Evolutionary conservation across 2,329 filamentous ascomycete genomes (phyloP), one percentile per base, ranked within the genome.

Genomic region (Clarireedia monteithiana): DNA sequence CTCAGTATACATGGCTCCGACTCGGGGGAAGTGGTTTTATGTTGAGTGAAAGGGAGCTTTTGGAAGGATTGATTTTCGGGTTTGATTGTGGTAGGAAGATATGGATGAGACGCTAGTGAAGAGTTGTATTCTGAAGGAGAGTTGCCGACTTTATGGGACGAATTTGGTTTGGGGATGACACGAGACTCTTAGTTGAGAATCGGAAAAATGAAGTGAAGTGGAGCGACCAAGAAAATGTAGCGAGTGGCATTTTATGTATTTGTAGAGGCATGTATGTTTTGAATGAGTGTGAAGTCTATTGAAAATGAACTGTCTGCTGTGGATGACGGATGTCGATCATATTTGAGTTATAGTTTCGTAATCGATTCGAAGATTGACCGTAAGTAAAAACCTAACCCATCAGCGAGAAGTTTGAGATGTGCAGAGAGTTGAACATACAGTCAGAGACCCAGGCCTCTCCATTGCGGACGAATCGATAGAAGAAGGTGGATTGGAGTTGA

Each of bases 1-100:
- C 30, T 48, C 46, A 48, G 46, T 48, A 48, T 48, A 48, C 46
- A 23, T 48, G 46, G 26, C n/a, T 34, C 46, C 46, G 46, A 48
- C 26, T 48, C 46, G 24, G 26, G 46, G 46, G 46, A 30, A 48
- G 46, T 17, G 24, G 30, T 48, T 30, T 48, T 17, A 6, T 7
- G 27, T 15, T 24, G 20, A 17, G 15, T 48, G 24, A 48, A 48
- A 48, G 3, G 46, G 30, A 26, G 30, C 20, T 48, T 34, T 17
- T 30, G 26, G 23, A n/a, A 48, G 46, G 26, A 34, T 48, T 15
- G 14, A n/a, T 7, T 48, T 48, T 42, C 39, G 39, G 15, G 20
- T 17, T n/a, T 6, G 26, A 20, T 12, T 23, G n/a, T 47, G 20
- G 20, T 27, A 7, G 20, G 45, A 47, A 26, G 20, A 27, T 47